phyloP scores from a whole-genome alignment of 2,329 filamentous ascomycete genomes.

The Basipetospora chlamydospora region DNA sequence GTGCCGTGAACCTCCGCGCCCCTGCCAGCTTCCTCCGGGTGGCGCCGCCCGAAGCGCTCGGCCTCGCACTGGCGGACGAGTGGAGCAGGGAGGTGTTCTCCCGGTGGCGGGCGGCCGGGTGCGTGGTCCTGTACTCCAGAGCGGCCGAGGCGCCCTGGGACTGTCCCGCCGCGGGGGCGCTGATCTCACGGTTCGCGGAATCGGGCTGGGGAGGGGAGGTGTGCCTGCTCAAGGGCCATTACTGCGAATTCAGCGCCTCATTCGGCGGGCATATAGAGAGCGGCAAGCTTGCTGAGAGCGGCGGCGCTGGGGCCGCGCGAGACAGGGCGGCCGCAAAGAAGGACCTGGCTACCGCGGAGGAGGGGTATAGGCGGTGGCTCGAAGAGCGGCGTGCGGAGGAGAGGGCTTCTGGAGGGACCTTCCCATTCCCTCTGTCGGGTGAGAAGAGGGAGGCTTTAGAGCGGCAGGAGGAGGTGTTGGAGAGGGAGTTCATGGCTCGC shows the following conservation, averaged over 20 bases:
- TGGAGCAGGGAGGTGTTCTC: slow-evolving; percentile 30
- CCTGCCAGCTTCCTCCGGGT: slow-evolving; percentile 32
- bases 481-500: slow-evolving; percentile 30
- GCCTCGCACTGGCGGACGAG: slow-evolving; percentile 33
- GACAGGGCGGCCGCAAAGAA: slow-evolving; percentile 17
- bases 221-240: slow-evolving; percentile 42
- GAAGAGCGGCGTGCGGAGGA: slow-evolving; percentile 27
- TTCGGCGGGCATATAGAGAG: slow-evolving; percentile 36
- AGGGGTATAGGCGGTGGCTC: slow-evolving; percentile 30
- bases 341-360: slow-evolving; percentile 16
- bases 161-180: slow-evolving; percentile 30
- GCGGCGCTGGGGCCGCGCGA: slow-evolving; percentile 19
- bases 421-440: slow-evolving; percentile 1
- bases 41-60: slow-evolving; percentile 34
- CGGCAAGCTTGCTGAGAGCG: slow-evolving; percentile 24
- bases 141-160: slow-evolving; percentile 34
- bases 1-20: slow-evolving; percentile 35
- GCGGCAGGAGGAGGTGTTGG: slow-evolving; percentile 31
- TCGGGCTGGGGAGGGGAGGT: slow-evolving; percentile 35
- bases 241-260: slow-evolving; percentile 37
- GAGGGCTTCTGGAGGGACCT: slow-evolving; percentile 12
- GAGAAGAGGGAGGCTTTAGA: slow-evolving; percentile 26
- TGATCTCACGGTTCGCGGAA: slow-evolving; percentile 29
- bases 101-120: slow-evolving; percentile 30
- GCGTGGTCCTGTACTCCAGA: slow-evolving; percentile 38